Percentiles rank a stretch among this genome's conserved stretches.
These are phyloP conservation scores for Sporothrix pallida DNA, from an alignment of 2,329 filamentous ascomycete genomes.

Conservation along the genomic window DNA sequence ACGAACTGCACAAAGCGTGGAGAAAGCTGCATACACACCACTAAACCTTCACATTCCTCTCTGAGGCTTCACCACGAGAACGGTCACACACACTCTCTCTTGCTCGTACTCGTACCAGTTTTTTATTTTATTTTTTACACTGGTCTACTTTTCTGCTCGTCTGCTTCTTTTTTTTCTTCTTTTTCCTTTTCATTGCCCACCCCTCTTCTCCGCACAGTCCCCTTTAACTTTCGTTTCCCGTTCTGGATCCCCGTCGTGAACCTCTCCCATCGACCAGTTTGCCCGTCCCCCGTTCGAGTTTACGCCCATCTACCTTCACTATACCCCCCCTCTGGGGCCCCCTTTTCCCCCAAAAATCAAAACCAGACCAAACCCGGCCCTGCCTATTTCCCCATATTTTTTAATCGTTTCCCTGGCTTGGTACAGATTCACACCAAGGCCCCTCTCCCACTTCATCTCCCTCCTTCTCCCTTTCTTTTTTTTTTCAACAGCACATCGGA, in stretches of 20 bases:
- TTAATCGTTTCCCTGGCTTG: neutral
- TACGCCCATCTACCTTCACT: neutral
- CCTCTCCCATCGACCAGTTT: neutral
- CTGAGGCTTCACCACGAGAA: neutral
- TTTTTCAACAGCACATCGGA: slow-evolving; percentile 9
- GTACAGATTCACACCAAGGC: neutral
- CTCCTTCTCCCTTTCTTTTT: neutral
- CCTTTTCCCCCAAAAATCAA: neutral
- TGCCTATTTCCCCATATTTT: slow-evolving; percentile 25
- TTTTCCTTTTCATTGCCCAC: no score
- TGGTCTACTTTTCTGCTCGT: neutral
- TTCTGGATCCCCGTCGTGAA: slow-evolving; percentile 22
- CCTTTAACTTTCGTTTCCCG: neutral
- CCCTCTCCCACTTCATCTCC: slow-evolving; percentile 8
- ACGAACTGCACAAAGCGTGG: neutral
- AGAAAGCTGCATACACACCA: slow-evolving; percentile 2
- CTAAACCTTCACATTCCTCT: neutral
- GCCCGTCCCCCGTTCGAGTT: slow-evolving; percentile 4
- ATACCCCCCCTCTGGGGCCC: neutral
- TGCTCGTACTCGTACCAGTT: neutral
- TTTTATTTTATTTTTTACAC: neutral
- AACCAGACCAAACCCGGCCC: neutral
- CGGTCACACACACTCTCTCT: neutral
- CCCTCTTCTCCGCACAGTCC: neutral
- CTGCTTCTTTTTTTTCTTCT: neutral